phyloP scores from a whole-genome alignment of 345 rosid species.

The Firmiana major region DNA sequence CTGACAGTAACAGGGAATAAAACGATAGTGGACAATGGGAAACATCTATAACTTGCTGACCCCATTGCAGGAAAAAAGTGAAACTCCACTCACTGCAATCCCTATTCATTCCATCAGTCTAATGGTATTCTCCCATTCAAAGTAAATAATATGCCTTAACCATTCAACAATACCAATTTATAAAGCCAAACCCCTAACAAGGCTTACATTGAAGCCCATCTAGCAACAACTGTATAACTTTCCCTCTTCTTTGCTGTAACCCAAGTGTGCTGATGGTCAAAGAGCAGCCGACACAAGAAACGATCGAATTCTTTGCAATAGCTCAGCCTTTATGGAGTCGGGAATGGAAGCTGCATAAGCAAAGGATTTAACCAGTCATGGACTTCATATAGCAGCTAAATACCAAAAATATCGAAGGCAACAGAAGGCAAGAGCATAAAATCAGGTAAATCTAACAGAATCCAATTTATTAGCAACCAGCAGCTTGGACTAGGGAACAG shows the following conservation, averaged over 20 bases:
- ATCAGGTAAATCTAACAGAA: not conserved
- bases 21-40: not conserved
- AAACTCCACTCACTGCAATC: not conserved
- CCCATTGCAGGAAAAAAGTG: not conserved
- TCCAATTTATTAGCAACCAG: not conserved
- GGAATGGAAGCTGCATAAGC: constrained; percentile 49
- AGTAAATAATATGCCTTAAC: not conserved
- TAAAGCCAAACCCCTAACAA: not conserved
- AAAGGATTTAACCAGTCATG: not conserved
- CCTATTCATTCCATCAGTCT: not conserved
- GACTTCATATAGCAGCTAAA: not conserved
- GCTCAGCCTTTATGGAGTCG: constrained; percentile 49
- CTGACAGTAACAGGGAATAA: not conserved
- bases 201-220: not conserved
- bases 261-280: constrained; percentile 17
- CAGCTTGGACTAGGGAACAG: not conserved
- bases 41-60: not conserved
- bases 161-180: not conserved
- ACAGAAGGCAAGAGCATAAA: not conserved
- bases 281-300: constrained; percentile 42
- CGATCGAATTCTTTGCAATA: constrained; percentile 46
- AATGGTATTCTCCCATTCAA: not conserved
- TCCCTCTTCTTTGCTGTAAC: not conserved
- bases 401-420: too few species aligned
- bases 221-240: not conserved